Percentiles rank a stretch among this genome's conserved stretches.
phyloP scores from a whole-genome alignment of 2,329 filamentous ascomycete species.

The Ophiostoma fasciatum region DNA sequence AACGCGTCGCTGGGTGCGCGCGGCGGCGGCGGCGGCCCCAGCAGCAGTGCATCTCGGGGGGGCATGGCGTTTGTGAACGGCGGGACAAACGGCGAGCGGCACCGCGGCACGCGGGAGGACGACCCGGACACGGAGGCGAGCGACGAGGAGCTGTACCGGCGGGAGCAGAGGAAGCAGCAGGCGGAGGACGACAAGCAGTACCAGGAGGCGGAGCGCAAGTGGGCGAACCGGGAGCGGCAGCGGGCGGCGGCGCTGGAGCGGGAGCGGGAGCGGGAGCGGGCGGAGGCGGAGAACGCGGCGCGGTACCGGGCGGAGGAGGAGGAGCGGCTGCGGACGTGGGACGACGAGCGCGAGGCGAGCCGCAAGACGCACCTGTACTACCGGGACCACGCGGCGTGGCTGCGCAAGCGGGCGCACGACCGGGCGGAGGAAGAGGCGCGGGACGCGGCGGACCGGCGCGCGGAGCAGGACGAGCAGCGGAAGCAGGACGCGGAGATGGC shows the following conservation, averaged over 20 bases:
- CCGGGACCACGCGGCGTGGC: slow-evolving; percentile 71
- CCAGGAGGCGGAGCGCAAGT: slow-evolving; percentile 73
- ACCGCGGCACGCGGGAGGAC: background rate
- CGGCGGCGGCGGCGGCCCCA: background rate
- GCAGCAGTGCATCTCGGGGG: too few species aligned
- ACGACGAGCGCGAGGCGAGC: slow-evolving; percentile 70
- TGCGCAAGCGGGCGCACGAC: slow-evolving; percentile 61
- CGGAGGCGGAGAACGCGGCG: slow-evolving; percentile 52
- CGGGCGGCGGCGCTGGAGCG: slow-evolving; percentile 73
- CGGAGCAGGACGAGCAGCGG: slow-evolving; percentile 61
- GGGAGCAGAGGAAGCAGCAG: slow-evolving; percentile 55
- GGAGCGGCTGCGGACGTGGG: slow-evolving; percentile 52
- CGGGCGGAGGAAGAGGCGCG: slow-evolving; percentile 57
- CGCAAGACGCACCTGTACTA: slow-evolving; percentile 72
- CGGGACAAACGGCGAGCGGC: slow-evolving; percentile 24
- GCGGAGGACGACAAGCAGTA: slow-evolving; percentile 69
- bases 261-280: slow-evolving; percentile 65
- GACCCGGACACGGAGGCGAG: slow-evolving; percentile 80
- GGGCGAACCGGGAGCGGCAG: slow-evolving; percentile 78
- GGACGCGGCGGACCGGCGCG: slow-evolving; percentile 69
- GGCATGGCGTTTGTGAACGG: slow-evolving; percentile 68
- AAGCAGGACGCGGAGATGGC: slow-evolving; percentile 58
- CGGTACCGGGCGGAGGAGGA: slow-evolving; percentile 57
- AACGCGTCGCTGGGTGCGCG: slow-evolving; percentile 64
- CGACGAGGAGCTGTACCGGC: slow-evolving; percentile 69